A percentile compares a stretch with the other conserved stretches of the same genome.
Evolutionary conservation across 768 basidiomycete genomes (phyloP).

Genomic region (Panus rudis): DNA sequence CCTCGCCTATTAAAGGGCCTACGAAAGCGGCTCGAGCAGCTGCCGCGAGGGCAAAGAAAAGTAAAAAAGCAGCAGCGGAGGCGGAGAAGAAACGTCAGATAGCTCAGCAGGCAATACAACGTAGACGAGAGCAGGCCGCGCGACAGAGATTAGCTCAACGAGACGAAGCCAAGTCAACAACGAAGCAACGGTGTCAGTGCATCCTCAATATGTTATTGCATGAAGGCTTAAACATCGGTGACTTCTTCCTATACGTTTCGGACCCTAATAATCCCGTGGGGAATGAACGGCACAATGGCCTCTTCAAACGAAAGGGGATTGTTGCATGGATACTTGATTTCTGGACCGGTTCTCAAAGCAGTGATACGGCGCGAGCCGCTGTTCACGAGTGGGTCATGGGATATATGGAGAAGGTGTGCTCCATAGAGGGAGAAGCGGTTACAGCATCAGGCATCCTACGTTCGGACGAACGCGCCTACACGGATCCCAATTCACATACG

Average conservation of each 20-base stretch:
- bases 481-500: not conserved
- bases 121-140: too few relatives aligned
- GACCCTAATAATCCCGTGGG: conserved; percentile 18
- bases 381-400: conserved; percentile 21
- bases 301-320: conserved; percentile 11
- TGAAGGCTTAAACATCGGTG: not conserved
- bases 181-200: not conserved
- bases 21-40: too few relatives aligned
- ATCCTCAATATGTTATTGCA: not conserved
- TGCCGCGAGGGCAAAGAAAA: too few relatives aligned
- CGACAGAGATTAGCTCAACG: too few relatives aligned
- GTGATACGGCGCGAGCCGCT: conserved; percentile 6
- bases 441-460: conserved; percentile 7
- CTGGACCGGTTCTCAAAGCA: conserved; percentile 20
- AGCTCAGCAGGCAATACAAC: not conserved
- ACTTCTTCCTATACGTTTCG: conserved; percentile 19
- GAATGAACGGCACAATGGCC: conserved; percentile 16
- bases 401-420: conserved; percentile 12
- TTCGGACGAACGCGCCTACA: not conserved
- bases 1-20: too few relatives aligned
- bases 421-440: conserved; percentile 4
- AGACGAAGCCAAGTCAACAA: not conserved
- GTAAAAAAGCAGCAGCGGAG: not conserved
- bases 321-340: conserved; percentile 18
- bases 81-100: not conserved